Conservation (phyloP, 306 rosid genomes). For the Trifolium fragiferum region DNA sequence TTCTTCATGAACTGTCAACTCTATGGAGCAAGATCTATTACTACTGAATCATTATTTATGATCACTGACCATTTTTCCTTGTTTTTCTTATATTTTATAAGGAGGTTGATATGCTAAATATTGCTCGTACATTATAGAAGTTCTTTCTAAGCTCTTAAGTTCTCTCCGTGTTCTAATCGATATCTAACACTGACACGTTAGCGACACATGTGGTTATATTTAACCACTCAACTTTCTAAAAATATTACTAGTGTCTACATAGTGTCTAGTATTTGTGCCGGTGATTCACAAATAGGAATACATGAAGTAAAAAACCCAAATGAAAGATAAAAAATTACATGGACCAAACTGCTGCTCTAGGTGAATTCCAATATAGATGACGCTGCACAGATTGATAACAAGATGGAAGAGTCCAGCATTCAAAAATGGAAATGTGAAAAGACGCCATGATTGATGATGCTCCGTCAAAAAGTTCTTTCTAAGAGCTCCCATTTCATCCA, state of each 20-base stretch:
- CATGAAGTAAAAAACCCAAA: background rate
- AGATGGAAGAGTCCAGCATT: slow-evolving; percentile 88
- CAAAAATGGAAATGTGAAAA: slow-evolving; percentile 80
- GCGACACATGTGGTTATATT: background rate
- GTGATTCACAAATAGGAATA: background rate
- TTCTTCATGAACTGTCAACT: slow-evolving; percentile 4
- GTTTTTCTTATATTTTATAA: background rate
- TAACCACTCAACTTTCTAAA: background rate
- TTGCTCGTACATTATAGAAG: no score
- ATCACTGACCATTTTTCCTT: background rate
- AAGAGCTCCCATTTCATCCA: slow-evolving; percentile 90
- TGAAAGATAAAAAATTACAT: slow-evolving; percentile 44
- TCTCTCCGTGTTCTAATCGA: no score
- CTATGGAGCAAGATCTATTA: background rate
- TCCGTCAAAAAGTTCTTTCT: slow-evolving; percentile 51
- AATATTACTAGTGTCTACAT: background rate
- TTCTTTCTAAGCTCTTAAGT: no score
- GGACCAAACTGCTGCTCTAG: slow-evolving; percentile 84
- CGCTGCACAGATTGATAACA: slow-evolving; percentile 73
- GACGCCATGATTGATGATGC: slow-evolving; percentile 77
- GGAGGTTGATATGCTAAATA: background rate
- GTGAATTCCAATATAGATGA: slow-evolving; percentile 70
- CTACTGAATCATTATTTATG: slow-evolving; percentile 13
- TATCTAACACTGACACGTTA: background rate
- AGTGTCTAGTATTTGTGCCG: background rate